Base-by-base conservation (phyloP, 2,329 filamentous ascomycete species). In the Tolypocladium tropicale region DNA sequence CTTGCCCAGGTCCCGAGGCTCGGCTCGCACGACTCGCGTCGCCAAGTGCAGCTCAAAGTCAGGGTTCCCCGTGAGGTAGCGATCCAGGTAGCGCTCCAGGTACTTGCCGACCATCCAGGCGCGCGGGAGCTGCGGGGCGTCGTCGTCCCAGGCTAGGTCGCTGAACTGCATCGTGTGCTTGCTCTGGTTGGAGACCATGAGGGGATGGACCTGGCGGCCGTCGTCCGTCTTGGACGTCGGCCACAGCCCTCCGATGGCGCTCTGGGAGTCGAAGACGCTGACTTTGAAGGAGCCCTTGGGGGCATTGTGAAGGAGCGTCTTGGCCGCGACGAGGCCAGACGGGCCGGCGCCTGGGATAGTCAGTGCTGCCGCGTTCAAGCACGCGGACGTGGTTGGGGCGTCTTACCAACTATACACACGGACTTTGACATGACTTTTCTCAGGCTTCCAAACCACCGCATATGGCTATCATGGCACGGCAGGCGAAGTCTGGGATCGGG, bases 101-200 rank as follows among this genome's bases (percentile, higher is more conserved):
- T 95, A 95, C 28, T 74, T 74, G 1, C 89, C 88, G 4, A 93
- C 82, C 71, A 90, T 83, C 83, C 86, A 90, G 0, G 89, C 90
- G 39, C 78, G 83, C 1, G 90, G 90, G 52, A 94, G 85, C 68
- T 86, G 78, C 1, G 86, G 83, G 1, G 76, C 71, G 4, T 70
- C 70, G 6, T 76, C 72, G 3, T 79, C 76, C 89, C 89, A 95
- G 6, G 87, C 80, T 28, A 90, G 68, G 66, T 93, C 90, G 60
- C 81, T 84, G 63, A 86, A 86, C 62, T 82, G 79, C 60, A 94
- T 83, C 0, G 88, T 90, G 68, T 90, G 89, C 50, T 80, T 81
- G 71, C 87, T 91, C 64, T 92, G 82, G 67, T 95, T 95, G 4
- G 82, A 82, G 18, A 81, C 76, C 77, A 88, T 88, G 54, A 87